A percentile compares a stretch with the other conserved stretches of the same genome.
These are phyloP conservation scores for Coriaria nepalensis DNA, from an alignment of 306 rosid species.

Conservation along the genomic window DNA sequence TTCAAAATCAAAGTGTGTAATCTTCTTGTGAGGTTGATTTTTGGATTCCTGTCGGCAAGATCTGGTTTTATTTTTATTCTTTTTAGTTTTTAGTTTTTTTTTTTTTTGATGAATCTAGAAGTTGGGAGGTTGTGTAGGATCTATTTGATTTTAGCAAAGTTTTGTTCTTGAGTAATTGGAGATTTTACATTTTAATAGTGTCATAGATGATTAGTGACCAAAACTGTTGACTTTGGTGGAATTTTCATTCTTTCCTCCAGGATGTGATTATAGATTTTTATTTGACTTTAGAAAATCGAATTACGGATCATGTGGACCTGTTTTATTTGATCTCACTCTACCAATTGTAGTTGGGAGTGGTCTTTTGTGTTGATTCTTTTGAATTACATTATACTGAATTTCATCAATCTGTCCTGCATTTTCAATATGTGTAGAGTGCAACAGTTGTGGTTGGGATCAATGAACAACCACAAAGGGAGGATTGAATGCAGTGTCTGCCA, in stretches of 20 bases:
- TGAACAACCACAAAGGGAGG: constrained; percentile 86
- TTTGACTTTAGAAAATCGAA: neutral
- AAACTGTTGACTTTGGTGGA: too few species aligned
- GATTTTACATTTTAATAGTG: too few species aligned
- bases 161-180: too few species aligned
- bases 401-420: constrained; percentile 19
- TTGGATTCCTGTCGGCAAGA: too few species aligned
- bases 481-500: constrained; percentile 96
- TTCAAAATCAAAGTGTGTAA: too few species aligned
- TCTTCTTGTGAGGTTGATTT: too few species aligned
- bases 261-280: too few species aligned
- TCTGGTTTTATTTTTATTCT: too few species aligned
- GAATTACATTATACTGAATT: constrained; percentile 6
- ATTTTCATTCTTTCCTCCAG: too few species aligned
- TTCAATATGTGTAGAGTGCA: constrained; percentile 27
- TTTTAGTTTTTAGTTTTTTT: neutral
- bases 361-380: neutral
- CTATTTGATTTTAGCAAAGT: too few species aligned
- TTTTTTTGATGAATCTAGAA: neutral
- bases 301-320: neutral
- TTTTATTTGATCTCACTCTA: constrained; percentile 2
- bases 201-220: too few species aligned
- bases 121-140: too few species aligned
- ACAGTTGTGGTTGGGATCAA: constrained; percentile 21
- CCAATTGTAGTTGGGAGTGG: neutral